Conservation (phyloP, 2,329 filamentous ascomycete species). For the Hymenoscyphus repandus region DNA sequence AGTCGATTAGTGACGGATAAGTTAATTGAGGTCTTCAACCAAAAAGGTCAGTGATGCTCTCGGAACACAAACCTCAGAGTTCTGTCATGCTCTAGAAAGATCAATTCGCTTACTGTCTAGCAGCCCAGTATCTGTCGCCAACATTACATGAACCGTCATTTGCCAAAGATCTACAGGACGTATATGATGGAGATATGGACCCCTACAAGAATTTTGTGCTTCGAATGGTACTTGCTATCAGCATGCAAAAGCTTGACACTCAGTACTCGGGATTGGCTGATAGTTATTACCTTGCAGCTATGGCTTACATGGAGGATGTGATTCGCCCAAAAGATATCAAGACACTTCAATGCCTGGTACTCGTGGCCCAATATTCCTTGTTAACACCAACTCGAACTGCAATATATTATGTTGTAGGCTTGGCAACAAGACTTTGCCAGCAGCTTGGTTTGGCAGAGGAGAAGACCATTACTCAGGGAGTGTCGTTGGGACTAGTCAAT, state of each 20-base stretch:
- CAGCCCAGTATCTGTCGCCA: slow-evolving; percentile 84
- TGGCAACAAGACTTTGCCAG: slow-evolving; percentile 83
- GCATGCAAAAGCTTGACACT: slow-evolving; percentile 83
- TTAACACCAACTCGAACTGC: slow-evolving; percentile 88
- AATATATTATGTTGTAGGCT: slow-evolving; percentile 87
- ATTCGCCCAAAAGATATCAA: slow-evolving; percentile 84
- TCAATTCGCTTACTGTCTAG: slow-evolving; percentile 10
- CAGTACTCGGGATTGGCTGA: slow-evolving; percentile 92
- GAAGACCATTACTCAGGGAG: slow-evolving; percentile 68
- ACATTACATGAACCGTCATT: slow-evolving; percentile 81
- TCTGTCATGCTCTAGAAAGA: background rate
- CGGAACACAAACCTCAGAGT: background rate
- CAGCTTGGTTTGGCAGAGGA: slow-evolving; percentile 85
- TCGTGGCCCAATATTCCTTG: slow-evolving; percentile 88
- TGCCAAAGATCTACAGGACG: slow-evolving; percentile 68
- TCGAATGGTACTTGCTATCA: slow-evolving; percentile 90
- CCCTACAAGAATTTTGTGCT: slow-evolving; percentile 83
- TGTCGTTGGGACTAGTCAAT: slow-evolving; percentile 53
- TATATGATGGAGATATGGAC: slow-evolving; percentile 71
- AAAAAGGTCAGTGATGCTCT: slow-evolving; percentile 58
- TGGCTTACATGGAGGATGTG: slow-evolving; percentile 77
- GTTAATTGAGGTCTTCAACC: slow-evolving; percentile 78
- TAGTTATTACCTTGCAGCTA: slow-evolving; percentile 87
- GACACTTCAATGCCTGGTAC: slow-evolving; percentile 80
- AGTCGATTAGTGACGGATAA: slow-evolving; percentile 68